A percentile compares a stretch with the other conserved stretches of the same genome.
These are phyloP conservation scores for Solanum hybrid DNA, from an alignment of 305 asterid genomes.

Conservation along the genomic window DNA sequence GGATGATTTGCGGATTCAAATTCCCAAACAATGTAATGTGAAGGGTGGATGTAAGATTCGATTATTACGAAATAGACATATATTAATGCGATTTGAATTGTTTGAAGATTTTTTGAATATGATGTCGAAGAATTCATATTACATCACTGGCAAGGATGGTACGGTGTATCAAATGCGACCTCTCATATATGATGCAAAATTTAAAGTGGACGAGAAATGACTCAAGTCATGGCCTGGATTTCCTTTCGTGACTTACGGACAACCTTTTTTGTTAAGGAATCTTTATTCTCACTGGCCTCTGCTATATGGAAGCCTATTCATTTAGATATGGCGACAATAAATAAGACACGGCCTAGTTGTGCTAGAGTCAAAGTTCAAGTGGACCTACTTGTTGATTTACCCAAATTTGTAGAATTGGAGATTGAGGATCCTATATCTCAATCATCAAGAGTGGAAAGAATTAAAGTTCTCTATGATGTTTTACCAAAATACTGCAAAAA, in stretches of 20 bases:
- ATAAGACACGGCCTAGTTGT: background rate
- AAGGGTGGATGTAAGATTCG: background rate
- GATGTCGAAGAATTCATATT: background rate
- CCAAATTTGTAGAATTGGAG: background rate
- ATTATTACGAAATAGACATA: background rate
- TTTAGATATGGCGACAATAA: background rate
- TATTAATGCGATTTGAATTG: no score
- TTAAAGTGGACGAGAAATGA: background rate
- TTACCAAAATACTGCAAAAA: background rate
- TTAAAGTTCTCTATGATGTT: background rate
- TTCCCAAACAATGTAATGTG: background rate
- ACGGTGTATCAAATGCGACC: background rate
- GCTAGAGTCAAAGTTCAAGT: background rate
- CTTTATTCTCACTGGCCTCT: background rate
- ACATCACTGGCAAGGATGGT: background rate
- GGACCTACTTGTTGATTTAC: background rate
- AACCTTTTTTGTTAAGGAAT: background rate
- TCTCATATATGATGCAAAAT: background rate
- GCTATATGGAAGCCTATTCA: background rate
- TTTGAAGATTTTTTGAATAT: background rate
- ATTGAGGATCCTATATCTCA: background rate
- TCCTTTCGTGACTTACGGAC: background rate
- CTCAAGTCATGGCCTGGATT: background rate
- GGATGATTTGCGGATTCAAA: no score
- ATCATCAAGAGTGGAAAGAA: background rate